phyloP scores from a whole-genome alignment of 306 rosid species.

The Quercus wislizeni region DNA sequence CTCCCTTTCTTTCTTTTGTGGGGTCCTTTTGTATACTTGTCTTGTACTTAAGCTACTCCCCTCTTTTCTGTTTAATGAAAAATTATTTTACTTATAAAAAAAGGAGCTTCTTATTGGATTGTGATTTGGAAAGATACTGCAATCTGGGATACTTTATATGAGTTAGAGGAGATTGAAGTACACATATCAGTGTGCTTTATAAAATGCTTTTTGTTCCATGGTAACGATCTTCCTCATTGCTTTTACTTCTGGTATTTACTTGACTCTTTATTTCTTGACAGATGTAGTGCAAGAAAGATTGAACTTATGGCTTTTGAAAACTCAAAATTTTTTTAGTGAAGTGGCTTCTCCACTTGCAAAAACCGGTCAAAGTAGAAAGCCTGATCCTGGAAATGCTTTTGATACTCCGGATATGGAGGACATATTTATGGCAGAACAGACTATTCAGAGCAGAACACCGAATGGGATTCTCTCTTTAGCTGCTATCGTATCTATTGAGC shows the following conservation, averaged over 20 bases:
- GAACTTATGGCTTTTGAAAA: constrained; percentile 59
- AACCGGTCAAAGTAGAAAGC: constrained; percentile 54
- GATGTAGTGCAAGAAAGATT: constrained; percentile 76
- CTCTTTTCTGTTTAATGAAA: too few relatives aligned
- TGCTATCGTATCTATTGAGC: constrained; percentile 82
- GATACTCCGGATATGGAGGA: constrained; percentile 62
- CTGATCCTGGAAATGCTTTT: constrained; percentile 38
- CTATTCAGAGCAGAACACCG: constrained; percentile 63
- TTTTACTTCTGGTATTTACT: constrained; percentile 7
- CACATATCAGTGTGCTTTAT: not conserved
- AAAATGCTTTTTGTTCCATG: not conserved
- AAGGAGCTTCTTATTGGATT: not conserved
- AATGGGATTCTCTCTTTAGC: constrained; percentile 78
- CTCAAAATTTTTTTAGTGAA: constrained; percentile 74
- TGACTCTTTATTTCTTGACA: constrained; percentile 19
- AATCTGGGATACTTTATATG: not conserved
- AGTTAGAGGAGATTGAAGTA: not conserved
- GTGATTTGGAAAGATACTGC: not conserved
- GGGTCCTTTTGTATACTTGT: too few relatives aligned
- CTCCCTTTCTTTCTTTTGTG: too few relatives aligned
- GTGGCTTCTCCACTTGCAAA: constrained; percentile 72
- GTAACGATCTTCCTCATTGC: not conserved
- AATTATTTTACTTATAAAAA: not conserved
- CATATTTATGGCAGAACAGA: constrained; percentile 67
- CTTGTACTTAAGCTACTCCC: too few relatives aligned